phyloP scores from a whole-genome alignment of 495 filamentous ascomycete genomes.

The Schizothecium vesticola region DNA sequence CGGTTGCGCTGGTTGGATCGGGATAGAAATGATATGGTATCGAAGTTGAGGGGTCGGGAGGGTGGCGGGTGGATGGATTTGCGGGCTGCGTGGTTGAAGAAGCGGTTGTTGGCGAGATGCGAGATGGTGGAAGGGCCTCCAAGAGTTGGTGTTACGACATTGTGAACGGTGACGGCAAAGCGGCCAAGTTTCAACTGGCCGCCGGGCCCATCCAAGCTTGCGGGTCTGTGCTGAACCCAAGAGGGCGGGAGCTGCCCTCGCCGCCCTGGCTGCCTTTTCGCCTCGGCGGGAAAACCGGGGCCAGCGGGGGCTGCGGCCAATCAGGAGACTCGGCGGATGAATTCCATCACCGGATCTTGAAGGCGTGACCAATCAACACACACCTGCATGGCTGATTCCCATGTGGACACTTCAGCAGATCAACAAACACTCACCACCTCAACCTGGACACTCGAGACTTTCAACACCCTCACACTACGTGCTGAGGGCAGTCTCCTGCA shows the following conservation, averaged over 20 bases:
- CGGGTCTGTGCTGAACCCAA: constrained; percentile 23
- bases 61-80: not conserved
- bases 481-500: not conserved
- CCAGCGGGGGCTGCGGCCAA: not conserved
- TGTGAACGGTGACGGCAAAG: constrained; percentile 24
- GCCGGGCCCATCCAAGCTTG: constrained; percentile 8
- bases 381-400: not conserved
- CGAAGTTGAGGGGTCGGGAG: not conserved
- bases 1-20: constrained; percentile 3
- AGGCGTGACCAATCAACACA: not conserved
- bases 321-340: not conserved
- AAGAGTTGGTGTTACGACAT: constrained; percentile 24
- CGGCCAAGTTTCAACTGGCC: constrained; percentile 18
- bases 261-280: not conserved
- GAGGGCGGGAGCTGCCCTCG: not conserved
- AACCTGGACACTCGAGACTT: not conserved
- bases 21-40: not conserved
- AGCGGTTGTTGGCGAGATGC: not conserved
- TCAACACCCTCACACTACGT: not conserved
- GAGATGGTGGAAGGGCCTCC: not conserved
- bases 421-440: not conserved
- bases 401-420: not conserved
- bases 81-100: constrained; percentile 11
- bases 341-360: not conserved
- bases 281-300: not conserved